Evolutionary conservation across 2,329 filamentous ascomycete genomes (phyloP), one percentile per base, ranked within the genome.

Genomic region (Pezicula neosporulosa): DNA sequence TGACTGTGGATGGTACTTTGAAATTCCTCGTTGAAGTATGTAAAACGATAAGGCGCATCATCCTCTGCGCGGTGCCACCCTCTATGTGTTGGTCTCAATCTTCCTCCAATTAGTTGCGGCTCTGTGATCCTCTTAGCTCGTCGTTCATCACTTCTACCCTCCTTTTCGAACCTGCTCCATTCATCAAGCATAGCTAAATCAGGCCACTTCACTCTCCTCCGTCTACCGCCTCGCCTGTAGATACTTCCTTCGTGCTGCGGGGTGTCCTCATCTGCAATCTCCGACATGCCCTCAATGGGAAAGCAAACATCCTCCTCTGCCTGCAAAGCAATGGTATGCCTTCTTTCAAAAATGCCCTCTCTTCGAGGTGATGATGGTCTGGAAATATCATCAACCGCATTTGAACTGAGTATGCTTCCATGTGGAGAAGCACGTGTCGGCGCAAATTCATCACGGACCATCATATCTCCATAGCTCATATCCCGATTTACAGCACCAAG

Each of bases 1-100:
- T 96, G 90, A 54, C 91, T 94, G 69, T 99, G 94, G 55, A 99
- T 95, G 0, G 94, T 99, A 68, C 89, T 95, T 63, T 90, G 87
- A 50, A 97, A 90, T 56, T 96, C 90, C 66, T 97, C 94, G 68
- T 97, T 97, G 77, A 99, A 99, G 69, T 99, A 99, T 0, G 94
- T 97, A 68, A 97, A 99, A 24, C 94, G 83, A 68, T 95, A 97
- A 0, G 94, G 94, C 0, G 87, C 84, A 58, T 97, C 93, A 54
- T 96, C 92, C 57, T 94, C 89, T 48, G 89, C 85, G 37, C 87
- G 82, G 67, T 90, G 93, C 93, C 93, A 99, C 13, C 82, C 81
- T 60, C 81, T 82, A 56, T 88, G 85, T 37, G 89, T 83, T 12
- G 92, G 91, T 5, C 94, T 85, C 42, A 99, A 73, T 49, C 94